Base-by-base conservation (phyloP, 2,329 filamentous ascomycete species). In the Pseudogymnoascus sp. region DNA sequence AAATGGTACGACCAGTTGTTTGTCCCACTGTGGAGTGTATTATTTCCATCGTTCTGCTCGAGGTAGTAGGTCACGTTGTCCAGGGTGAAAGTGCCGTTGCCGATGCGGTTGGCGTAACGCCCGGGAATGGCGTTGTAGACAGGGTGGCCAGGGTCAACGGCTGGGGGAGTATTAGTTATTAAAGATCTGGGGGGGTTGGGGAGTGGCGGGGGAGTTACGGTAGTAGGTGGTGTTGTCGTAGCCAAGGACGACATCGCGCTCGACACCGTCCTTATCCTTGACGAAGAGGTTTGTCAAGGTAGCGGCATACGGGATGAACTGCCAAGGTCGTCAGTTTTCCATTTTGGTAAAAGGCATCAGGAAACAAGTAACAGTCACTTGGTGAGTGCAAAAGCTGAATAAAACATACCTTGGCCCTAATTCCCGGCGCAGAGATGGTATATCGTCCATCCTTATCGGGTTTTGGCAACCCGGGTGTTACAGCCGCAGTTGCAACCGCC, bases 71-170 rank as follows among this genome's bases (percentile, higher is more conserved):
- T 77, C 61, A 74, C 73, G 50, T 76, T 77, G 66, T 82, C 81
- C 62, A 85, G 78, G 33, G 71, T 77, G 43, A 50, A 50, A 71
- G 83, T 84, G 57, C 73, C 76, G 68, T 84, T 80, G 70, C 81
- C 82, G 71, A 87, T 86, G 61, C 83, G 80, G 70, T 86, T 86
- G 60, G 83, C 84, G 69, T 87, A 86, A 39, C 84, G 81, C 7
- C 82, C 83, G 83, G 43, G 43, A 30, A 87, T 80, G 70, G 82
- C 75, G 69, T 83, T 85, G 71, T 83, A 82, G 68, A 85, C 82
- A 43, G 78, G 83, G 69, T 86, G 84, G 39, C 77, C 73, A 15
- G 76, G 73, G 65, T 79, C 76, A 65, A 71, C 66, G 62, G 76
- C 43, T 50, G 43, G n/a, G n/a, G 5, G 25, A 2, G 8, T 25